A percentile compares a stretch with the other conserved stretches of the same genome.
These are phyloP conservation scores for Lepidium sativum DNA, from an alignment of 345 rosid genomes.

Conservation along the genomic window DNA sequence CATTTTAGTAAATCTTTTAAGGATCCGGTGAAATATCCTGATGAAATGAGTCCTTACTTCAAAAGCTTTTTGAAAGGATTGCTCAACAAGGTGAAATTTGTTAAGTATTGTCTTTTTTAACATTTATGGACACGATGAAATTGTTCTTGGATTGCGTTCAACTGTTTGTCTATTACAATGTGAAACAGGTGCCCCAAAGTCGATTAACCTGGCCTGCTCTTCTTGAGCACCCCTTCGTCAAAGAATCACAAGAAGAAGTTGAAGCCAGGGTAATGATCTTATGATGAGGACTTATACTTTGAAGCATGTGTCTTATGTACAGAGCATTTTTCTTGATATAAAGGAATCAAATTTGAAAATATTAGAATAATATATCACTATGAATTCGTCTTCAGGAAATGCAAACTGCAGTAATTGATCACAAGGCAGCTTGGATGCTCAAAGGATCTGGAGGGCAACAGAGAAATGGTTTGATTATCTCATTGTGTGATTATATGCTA, in stretches of 20 bases:
- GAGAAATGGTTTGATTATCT: constrained; percentile 34
- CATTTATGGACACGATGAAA: neutral
- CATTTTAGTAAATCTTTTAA: constrained; percentile 28
- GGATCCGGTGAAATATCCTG: constrained; percentile 99
- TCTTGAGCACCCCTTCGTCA: constrained; percentile 90
- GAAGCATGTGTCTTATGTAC: constrained; percentile 12
- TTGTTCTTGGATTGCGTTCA: constrained; percentile 2
- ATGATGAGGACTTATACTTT: neutral
- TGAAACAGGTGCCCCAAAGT: constrained; percentile 72
- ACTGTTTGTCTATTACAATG: constrained; percentile 15
- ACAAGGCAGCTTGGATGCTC: constrained; percentile 37
- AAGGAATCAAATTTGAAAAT: constrained; percentile 1
- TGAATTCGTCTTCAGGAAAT: constrained; percentile 40
- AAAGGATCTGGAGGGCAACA: constrained; percentile 39
- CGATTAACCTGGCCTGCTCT: constrained; percentile 94
- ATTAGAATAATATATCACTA: constrained; percentile 13
- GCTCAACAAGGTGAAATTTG: constrained; percentile 68
- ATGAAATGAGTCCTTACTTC: constrained; percentile 77
- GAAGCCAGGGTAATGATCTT: constrained; percentile 55
- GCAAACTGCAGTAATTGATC: constrained; percentile 30
- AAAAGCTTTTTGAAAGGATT: constrained; percentile 88
- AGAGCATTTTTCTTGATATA: neutral
- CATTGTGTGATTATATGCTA: constrained; percentile 4
- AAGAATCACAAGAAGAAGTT: constrained; percentile 53
- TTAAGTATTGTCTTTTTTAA: neutral